Percentiles rank a stretch among this genome's conserved stretches.
These are phyloP conservation scores for Colletotrichum scovillei DNA, from an alignment of 2,329 filamentous ascomycete species.

Conservation along the genomic window DNA sequence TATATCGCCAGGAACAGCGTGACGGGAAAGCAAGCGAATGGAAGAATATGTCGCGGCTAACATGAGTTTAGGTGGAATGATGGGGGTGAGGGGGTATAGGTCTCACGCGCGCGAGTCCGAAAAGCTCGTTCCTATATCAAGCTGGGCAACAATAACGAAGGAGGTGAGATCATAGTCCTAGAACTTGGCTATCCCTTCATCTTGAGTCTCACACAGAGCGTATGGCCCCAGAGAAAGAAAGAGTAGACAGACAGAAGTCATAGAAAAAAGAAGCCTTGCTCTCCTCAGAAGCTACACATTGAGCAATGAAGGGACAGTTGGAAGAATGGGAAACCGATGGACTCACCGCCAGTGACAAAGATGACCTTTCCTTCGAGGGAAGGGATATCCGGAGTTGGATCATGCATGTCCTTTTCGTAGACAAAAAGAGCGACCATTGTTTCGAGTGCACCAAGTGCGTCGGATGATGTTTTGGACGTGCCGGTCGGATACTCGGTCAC, in stretches of 20 bases:
- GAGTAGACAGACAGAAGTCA: not conserved
- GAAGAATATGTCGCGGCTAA: not conserved
- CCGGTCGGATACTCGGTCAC: no score
- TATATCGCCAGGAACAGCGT: not conserved
- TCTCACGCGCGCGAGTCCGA: not conserved
- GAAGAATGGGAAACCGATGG: no score
- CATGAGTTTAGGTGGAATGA: not conserved
- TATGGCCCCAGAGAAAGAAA: not conserved
- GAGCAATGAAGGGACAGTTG: not conserved
- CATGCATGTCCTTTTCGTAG: conserved; percentile 15
- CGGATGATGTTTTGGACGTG: not conserved
- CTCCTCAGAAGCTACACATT: not conserved
- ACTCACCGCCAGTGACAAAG: conserved; percentile 61
- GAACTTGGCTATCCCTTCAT: not conserved
- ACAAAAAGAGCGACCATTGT: conserved; percentile 13
- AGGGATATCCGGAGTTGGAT: conserved; percentile 43
- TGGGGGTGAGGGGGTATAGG: not conserved
- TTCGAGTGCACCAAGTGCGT: not conserved
- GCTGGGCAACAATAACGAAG: not conserved
- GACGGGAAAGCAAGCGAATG: not conserved
- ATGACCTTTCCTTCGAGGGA: conserved; percentile 60
- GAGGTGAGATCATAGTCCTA: not conserved
- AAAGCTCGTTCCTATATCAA: not conserved
- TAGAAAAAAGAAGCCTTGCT: not conserved
- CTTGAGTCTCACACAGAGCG: not conserved